Base-by-base conservation (phyloP, 169 alveolate species). In the Besnoitia besnoiti region DNA sequence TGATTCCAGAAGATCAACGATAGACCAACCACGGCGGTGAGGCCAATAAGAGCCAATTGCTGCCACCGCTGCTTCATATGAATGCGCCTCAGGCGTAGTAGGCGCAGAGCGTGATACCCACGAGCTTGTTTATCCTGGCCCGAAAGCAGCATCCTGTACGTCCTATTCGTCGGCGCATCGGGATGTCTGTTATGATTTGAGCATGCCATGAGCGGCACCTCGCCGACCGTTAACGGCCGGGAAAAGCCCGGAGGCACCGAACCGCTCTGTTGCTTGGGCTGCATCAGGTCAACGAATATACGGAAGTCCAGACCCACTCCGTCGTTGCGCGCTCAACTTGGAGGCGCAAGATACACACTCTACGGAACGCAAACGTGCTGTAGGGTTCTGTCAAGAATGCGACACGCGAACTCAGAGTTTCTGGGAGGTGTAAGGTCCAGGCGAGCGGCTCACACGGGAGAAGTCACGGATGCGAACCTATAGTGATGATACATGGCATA, bases 241-340 rank as follows among this genome's bases (percentile, higher is more conserved):
- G 89, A 50, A 42, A 89, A 89, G 51, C 93, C 93, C 51, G 93
- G 93, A 44, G 93, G 93, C 46, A 75, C 89, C 40, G 87, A 19
- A 33, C 59, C 61, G 8, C 27, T 77, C 55, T 77, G 14, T 39
- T 37, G 61, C 87, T 77, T 77, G 16, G 87, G 61, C 33, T 42
- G 50, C 87, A 77, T 77, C 24, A 42, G 82, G 82, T 10, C n/a
- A n/a, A n/a, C n/a, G n/a, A n/a, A n/a, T n/a, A n/a, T n/a, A n/a
- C n/a, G n/a, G n/a, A n/a, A n/a, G n/a, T n/a, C n/a, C n/a, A n/a
- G n/a, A n/a, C n/a, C n/a, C n/a, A n/a, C n/a, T n/a, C n/a, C n/a
- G n/a, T n/a, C n/a, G n/a, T n/a, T n/a, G n/a, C n/a, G n/a, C n/a
- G n/a, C n/a, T n/a, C n/a, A n/a, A n/a, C n/a, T n/a, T n/a, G n/a